Evolutionary conservation across 768 basidiomycete species (phyloP).

Genomic region (Glaciozyma antarctica): DNA sequence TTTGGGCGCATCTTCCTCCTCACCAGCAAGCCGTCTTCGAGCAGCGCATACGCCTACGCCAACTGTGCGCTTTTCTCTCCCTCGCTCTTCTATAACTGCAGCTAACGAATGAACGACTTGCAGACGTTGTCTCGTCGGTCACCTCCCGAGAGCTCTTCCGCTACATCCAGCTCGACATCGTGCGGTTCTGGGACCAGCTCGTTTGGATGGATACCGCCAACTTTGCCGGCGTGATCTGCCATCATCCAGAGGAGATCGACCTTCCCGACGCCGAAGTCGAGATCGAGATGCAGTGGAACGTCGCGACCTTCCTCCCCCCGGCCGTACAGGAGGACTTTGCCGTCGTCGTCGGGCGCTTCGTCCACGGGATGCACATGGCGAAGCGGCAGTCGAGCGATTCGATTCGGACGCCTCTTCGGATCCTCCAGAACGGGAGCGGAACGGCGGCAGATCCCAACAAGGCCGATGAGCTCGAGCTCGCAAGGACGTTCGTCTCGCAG

Average conservation of each 20-base stretch:
- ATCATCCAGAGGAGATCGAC: constrained; percentile 47
- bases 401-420: constrained; percentile 60
- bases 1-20: constrained; percentile 82
- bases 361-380: constrained; percentile 62
- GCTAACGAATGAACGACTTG: no score
- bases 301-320: constrained; percentile 74
- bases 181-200: constrained; percentile 84
- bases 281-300: constrained; percentile 77
- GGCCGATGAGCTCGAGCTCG: constrained; percentile 57
- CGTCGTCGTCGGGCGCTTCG: constrained; percentile 64
- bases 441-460: constrained; percentile 45
- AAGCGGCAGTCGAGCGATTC: constrained; percentile 55
- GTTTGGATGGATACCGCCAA: constrained; percentile 95
- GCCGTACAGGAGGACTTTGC: constrained; percentile 70
- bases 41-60: constrained; percentile 88
- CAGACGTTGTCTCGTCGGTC: constrained; percentile 75
- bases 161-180: constrained; percentile 74
- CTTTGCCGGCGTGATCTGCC: constrained; percentile 77
- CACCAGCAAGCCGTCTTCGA: constrained; percentile 83
- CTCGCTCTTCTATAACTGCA: no score
- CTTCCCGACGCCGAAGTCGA: constrained; percentile 49
- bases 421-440: constrained; percentile 50
- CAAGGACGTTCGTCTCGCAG: constrained; percentile 65
- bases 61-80: constrained; percentile 44
- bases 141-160: constrained; percentile 92